Conservation (phyloP, 805 yeast genomes). For the Candida parachauliodes region DNA sequence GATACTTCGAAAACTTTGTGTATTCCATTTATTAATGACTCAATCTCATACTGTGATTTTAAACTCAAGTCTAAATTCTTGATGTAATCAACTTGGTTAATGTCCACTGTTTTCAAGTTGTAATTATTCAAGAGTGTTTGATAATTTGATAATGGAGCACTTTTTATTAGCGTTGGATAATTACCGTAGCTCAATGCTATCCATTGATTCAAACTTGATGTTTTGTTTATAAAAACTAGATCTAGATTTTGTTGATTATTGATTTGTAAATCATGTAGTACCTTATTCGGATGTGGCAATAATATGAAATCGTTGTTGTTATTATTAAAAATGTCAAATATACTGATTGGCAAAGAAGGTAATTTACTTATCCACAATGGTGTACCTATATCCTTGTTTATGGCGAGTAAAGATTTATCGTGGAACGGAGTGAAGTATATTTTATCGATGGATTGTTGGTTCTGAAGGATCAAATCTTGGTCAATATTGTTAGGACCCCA, state of each 20-base stretch:
- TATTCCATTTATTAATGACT: conserved; percentile 30
- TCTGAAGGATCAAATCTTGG: conserved; percentile 42
- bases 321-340: conserved; percentile 66
- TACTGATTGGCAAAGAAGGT: conserved; percentile 68
- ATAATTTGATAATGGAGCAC: conserved; percentile 74
- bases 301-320: conserved; percentile 39
- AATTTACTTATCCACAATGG: conserved; percentile 78
- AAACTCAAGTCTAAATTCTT: conserved; percentile 16
- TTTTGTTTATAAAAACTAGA: conserved; percentile 62
- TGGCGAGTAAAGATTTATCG: conserved; percentile 74
- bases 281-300: conserved; percentile 66
- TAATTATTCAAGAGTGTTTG: conserved; percentile 31
- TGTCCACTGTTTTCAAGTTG: conserved; percentile 12
- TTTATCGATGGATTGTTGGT: conserved; percentile 59
- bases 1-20: conserved; percentile 30
- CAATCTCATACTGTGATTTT: conserved; percentile 18
- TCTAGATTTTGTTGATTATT: conserved; percentile 20
- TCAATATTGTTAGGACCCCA: conserved; percentile 94
- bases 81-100: conserved; percentile 13
- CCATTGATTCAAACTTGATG: conserved; percentile 68
- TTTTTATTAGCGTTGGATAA: conserved; percentile 77
- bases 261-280: conserved; percentile 29
- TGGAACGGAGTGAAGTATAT: conserved; percentile 80
- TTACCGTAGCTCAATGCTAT: conserved; percentile 75
- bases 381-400: conserved; percentile 62